Evolutionary conservation across 2,329 filamentous ascomycete species (phyloP).

Genomic region (Allantophomopsis cytisporea): DNA sequence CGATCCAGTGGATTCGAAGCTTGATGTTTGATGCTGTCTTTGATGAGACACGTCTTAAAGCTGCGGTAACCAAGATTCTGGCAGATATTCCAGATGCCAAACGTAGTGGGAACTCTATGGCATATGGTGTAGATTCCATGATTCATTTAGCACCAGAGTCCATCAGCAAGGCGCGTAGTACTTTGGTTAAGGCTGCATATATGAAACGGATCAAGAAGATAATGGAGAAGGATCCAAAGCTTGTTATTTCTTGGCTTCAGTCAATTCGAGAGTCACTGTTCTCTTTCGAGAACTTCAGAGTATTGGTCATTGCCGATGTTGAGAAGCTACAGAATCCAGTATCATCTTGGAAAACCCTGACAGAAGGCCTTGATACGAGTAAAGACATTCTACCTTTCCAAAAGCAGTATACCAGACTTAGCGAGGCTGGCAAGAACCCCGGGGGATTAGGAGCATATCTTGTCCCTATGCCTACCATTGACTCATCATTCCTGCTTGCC

Average conservation of each 20-base stretch:
- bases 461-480: slow-evolving; percentile 81
- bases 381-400: slow-evolving; percentile 56
- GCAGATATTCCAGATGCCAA: slow-evolving; percentile 89
- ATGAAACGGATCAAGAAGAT: slow-evolving; percentile 75
- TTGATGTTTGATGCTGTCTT: slow-evolving; percentile 85
- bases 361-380: slow-evolving; percentile 5
- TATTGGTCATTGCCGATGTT: slow-evolving; percentile 74
- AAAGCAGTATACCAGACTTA: slow-evolving; percentile 58
- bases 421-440: slow-evolving; percentile 57
- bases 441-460: slow-evolving; percentile 65
- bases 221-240: slow-evolving; percentile 61
- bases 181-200: slow-evolving; percentile 77
- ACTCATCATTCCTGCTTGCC: slow-evolving; percentile 78
- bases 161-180: slow-evolving; percentile 62
- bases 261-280: slow-evolving; percentile 64
- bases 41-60: slow-evolving; percentile 51
- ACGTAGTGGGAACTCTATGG: slow-evolving; percentile 64
- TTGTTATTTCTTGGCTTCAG: slow-evolving; percentile 66
- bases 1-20: slow-evolving; percentile 72
- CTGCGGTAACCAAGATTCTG: slow-evolving; percentile 64
- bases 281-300: slow-evolving; percentile 71
- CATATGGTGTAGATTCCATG: slow-evolving; percentile 55
- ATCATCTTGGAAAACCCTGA: slow-evolving; percentile 60
- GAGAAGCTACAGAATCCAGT: slow-evolving; percentile 62
- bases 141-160: slow-evolving; percentile 70